Evolutionary conservation across 441 rosid genomes (phyloP), one percentile per base, ranked within the genome.

Genomic region (Geranium incanum): DNA sequence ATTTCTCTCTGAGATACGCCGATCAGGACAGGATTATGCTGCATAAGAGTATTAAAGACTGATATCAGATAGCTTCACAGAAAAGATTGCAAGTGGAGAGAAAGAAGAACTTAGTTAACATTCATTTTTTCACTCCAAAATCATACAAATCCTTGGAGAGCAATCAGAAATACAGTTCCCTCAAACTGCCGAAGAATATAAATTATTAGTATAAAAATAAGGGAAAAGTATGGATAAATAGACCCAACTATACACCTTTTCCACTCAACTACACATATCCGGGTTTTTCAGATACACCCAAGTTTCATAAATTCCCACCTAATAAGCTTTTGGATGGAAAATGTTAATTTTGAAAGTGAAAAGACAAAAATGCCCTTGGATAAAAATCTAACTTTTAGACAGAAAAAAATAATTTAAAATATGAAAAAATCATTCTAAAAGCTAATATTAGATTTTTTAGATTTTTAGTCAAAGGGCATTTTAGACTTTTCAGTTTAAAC

Each of bases 1-100:
- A 89, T 71, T 79, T 75, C 80, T 81, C 97, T 83, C 23, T 85
- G 82, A 65, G 97, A 87, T 78, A 94, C 71, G 57, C 97, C 98
- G 3, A 94, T 86, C 52, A 91, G 83, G 75, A 86, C 82, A 16
- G 93, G 88, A 68, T 70, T 59, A 69, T 84, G 71, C 95, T 94
- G 90, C 80, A 55, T 72, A 68, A 78, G 69, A 78, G 68, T 43
- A 69, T 18, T 21, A 45, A 75, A 48, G 28, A 70, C 16, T 62
- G 12, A 69, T 70, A 73, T 37, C 18, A 67, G 71, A 60, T 36
- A 13, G 18, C 45, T 16, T 39, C 0, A 0, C 39, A 23, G 16
- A 52, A 36, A 19, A 21, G 64, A 16, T 9, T 28, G 41, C 37
- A 15, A 68, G 36, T 50, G 11, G 36, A 41, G 57, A 36, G 37